These are phyloP conservation scores for Kokia cookei DNA, from an alignment of 441 rosid genomes.

Conservation along the genomic window DNA sequence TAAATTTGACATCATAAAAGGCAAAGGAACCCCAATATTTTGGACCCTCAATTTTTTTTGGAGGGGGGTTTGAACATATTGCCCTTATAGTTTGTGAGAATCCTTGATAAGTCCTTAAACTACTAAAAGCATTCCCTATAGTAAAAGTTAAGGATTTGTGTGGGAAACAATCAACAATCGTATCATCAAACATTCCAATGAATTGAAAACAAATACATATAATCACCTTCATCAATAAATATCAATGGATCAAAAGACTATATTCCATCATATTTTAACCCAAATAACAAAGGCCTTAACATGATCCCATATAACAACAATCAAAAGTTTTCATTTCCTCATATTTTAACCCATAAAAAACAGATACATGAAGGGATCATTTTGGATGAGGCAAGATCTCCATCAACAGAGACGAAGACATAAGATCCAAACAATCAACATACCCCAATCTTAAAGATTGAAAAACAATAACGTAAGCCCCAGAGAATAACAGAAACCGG, in stretches of 20 bases:
- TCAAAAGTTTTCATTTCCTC: background rate
- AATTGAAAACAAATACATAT: background rate
- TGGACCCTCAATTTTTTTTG: background rate
- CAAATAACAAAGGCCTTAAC: background rate
- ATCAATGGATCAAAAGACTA: background rate
- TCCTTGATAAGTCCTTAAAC: background rate
- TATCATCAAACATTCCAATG: background rate
- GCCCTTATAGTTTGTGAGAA: background rate
- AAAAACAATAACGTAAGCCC: conserved; percentile 6
- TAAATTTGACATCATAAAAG: background rate
- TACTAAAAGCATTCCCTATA: background rate
- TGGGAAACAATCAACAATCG: background rate
- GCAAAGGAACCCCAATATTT: background rate
- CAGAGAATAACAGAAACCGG: conserved; percentile 2
- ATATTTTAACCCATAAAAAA: background rate
- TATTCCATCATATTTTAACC: background rate
- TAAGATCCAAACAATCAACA: background rate
- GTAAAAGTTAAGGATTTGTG: background rate
- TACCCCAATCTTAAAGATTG: background rate
- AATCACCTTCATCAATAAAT: background rate
- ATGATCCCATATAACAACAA: background rate
- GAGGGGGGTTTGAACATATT: background rate
- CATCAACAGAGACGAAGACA: background rate
- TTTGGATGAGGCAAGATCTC: background rate
- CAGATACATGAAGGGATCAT: background rate